phyloP scores from a whole-genome alignment of 2,329 filamentous ascomycete species.

The Ustulina deusta region DNA sequence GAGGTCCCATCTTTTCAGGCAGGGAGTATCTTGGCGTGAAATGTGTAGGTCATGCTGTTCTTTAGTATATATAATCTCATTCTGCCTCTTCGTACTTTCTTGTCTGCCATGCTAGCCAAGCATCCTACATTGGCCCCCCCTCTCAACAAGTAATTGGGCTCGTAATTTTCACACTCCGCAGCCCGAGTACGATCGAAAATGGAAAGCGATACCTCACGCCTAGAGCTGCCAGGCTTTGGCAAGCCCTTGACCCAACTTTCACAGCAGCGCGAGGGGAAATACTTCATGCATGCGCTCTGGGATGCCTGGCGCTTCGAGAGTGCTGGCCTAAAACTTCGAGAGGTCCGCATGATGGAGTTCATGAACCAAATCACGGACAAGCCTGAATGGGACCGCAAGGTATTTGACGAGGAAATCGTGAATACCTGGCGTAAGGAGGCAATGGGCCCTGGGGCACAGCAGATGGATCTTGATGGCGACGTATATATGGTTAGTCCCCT shows the following conservation, averaged over 20 bases:
- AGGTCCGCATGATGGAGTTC: conserved; percentile 44
- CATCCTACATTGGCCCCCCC: neutral
- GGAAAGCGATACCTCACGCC: neutral
- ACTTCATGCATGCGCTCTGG: conserved; percentile 33
- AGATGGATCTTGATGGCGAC: conserved; percentile 31
- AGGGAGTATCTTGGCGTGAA: conserved; percentile 4
- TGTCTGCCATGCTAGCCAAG: neutral
- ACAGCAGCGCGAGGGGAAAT: neutral
- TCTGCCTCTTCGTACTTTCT: neutral
- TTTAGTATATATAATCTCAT: neutral
- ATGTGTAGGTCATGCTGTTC: neutral
- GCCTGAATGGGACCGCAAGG: conserved; percentile 45
- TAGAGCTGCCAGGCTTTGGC: conserved; percentile 25
- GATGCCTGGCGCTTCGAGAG: conserved; percentile 8
- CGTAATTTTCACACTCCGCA: neutral
- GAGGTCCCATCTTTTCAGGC: conserved; percentile 20
- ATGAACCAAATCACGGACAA: conserved; percentile 48
- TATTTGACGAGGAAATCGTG: conserved; percentile 43
- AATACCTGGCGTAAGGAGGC: conserved; percentile 43
- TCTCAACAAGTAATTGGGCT: neutral
- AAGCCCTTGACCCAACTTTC: neutral
- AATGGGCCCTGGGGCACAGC: neutral
- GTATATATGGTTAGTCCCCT: too few relatives aligned
- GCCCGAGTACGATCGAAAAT: conserved; percentile 5
- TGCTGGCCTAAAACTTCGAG: conserved; percentile 27